A percentile compares a stretch with the other conserved stretches of the same genome.
Evolutionary conservation across 352 stramenopile genomes (phyloP).

Genomic region (Globisporangium iwayamae): DNA sequence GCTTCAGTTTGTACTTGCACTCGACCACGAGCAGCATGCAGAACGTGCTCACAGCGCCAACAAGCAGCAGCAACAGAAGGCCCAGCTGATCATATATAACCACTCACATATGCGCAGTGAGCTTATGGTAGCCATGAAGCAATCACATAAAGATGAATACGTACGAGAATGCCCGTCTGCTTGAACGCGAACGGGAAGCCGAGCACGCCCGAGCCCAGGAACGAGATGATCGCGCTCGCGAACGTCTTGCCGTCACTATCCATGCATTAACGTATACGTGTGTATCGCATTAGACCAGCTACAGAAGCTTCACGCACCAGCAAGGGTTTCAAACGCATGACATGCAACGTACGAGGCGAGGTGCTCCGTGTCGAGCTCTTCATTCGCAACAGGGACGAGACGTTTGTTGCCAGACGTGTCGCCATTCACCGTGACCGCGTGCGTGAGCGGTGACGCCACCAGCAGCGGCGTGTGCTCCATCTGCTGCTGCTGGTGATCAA

Average conservation of each 20-base stretch:
- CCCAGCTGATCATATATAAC: conserved; percentile 33
- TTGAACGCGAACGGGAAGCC: conserved; percentile 90
- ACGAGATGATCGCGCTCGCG: conserved; percentile 84
- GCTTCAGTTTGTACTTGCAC: conserved; percentile 77
- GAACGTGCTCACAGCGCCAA: conserved; percentile 21
- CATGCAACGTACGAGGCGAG: conserved; percentile 37
- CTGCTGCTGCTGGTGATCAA: background rate
- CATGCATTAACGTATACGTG: no score
- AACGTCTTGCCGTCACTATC: conserved; percentile 57
- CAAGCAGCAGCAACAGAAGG: conserved; percentile 43
- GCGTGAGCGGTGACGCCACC: background rate
- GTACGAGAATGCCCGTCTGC: conserved; percentile 79
- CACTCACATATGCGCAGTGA: background rate
- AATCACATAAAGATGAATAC: background rate
- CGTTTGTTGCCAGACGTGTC: background rate
- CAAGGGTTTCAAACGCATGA: background rate
- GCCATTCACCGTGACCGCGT: background rate
- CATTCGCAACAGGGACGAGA: background rate
- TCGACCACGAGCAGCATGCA: conserved; percentile 60
- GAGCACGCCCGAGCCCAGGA: conserved; percentile 90
- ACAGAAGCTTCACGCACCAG: background rate
- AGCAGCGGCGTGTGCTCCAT: background rate
- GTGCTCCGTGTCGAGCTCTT: conserved; percentile 12
- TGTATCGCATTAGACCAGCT: background rate
- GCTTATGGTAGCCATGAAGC: background rate